A percentile compares a stretch with the other conserved stretches of the same genome.
These are phyloP conservation scores for Thalassiosira pacifica DNA, from an alignment of 352 stramenopile species.

Conservation along the genomic window DNA sequence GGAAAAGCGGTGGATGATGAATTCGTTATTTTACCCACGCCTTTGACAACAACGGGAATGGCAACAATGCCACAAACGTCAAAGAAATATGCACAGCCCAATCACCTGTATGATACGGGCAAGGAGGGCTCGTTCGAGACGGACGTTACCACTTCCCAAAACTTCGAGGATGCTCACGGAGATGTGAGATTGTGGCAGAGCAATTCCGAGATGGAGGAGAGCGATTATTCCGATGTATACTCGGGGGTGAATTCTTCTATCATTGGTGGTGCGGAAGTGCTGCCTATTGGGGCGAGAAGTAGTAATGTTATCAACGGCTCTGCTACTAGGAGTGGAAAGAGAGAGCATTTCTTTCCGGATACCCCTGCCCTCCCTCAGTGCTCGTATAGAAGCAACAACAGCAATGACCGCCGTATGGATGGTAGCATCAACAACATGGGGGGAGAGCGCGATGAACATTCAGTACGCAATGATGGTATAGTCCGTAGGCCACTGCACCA, in stretches of 20 bases:
- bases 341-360: conserved; percentile 68
- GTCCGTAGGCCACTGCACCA: conserved; percentile 32
- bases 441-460: background rate
- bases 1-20: background rate
- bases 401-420: no score
- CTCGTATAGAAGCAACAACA: background rate
- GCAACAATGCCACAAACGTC: background rate
- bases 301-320: background rate
- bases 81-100: background rate
- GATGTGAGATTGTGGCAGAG: conserved; percentile 25
- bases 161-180: conserved; percentile 44
- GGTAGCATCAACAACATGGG: no score
- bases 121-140: conserved; percentile 42
- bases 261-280: no score
- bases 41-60: background rate
- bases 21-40: no score
- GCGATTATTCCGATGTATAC: no score
- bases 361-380: conserved; percentile 35
- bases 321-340: background rate
- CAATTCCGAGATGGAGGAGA: background rate
- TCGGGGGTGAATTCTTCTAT: no score
- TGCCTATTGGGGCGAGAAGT: background rate
- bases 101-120: conserved; percentile 36
- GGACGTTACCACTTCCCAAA: conserved; percentile 7
- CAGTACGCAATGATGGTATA: background rate